Conservation (phyloP, 768 basidiomycete species). For the Tephrocybe sp. region DNA sequence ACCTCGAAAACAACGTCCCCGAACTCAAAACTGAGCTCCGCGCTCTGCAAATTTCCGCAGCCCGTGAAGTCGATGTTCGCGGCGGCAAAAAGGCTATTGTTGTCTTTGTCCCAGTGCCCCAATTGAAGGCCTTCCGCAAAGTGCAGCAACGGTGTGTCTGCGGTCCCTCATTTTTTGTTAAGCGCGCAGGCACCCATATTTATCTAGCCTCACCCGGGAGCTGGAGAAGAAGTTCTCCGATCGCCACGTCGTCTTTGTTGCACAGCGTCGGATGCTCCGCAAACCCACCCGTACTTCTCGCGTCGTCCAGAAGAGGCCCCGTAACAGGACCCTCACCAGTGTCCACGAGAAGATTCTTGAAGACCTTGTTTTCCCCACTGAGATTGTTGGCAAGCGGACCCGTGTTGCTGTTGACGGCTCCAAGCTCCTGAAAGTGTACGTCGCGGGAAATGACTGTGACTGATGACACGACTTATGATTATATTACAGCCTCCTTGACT, state of each 20-base stretch:
- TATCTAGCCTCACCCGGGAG: constrained; percentile 87
- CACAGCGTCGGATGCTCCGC: constrained; percentile 97
- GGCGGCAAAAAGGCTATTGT: constrained; percentile 99
- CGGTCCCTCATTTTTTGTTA: constrained; percentile 3
- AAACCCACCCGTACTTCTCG: constrained; percentile 94
- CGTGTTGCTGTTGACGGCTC: constrained; percentile 92
- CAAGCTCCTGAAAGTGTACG: constrained; percentile 97
- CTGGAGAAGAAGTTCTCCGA: constrained; percentile 99
- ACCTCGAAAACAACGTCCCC: constrained; percentile 97
- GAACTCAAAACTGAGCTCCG: constrained; percentile 98
- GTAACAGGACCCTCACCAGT: constrained; percentile 93
- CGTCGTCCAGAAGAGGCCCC: constrained; percentile 94
- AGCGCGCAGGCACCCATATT: constrained; percentile 13
- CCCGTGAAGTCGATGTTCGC: constrained; percentile 98
- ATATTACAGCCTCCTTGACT: constrained; percentile 89
- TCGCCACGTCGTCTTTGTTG: constrained; percentile 98
- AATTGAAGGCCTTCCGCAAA: constrained; percentile 98
- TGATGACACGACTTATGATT: constrained; percentile 14
- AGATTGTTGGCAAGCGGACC: constrained; percentile 98
- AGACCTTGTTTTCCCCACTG: constrained; percentile 98
- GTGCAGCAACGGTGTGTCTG: constrained; percentile 84
- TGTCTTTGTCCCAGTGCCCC: constrained; percentile 95
- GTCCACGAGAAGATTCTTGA: constrained; percentile 99
- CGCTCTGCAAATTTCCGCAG: constrained; percentile 94
- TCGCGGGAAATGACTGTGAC: constrained; percentile 23